These are phyloP conservation scores for Fusarium veterinarium DNA, from an alignment of 2,329 filamentous ascomycete species.

Conservation along the genomic window DNA sequence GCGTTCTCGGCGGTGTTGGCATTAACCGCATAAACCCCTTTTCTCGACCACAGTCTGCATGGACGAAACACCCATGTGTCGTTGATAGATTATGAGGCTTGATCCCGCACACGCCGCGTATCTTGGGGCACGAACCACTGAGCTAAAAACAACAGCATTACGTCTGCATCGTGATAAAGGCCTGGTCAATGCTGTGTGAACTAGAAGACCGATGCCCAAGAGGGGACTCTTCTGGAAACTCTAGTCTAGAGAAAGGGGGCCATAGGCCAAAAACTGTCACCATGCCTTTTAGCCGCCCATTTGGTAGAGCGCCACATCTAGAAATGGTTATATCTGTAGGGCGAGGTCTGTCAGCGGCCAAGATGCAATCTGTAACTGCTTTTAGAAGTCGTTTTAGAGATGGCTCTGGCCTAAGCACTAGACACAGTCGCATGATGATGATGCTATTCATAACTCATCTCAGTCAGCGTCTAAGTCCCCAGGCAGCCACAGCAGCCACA, in stretches of 20 bases:
- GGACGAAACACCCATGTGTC: conserved; percentile 31
- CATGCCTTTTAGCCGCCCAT: conserved; percentile 2
- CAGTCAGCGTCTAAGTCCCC: neutral
- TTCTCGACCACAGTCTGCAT: conserved; percentile 15
- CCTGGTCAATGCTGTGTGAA: conserved; percentile 33
- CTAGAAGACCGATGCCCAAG: conserved; percentile 10
- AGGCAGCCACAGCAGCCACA: conserved; percentile 23
- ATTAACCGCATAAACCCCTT: conserved; percentile 35
- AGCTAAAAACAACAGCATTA: conserved; percentile 33
- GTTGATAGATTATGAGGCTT: conserved; percentile 32
- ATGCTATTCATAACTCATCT: neutral
- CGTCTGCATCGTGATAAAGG: conserved; percentile 29
- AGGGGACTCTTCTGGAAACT: conserved; percentile 30
- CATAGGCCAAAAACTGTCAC: neutral
- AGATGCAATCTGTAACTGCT: neutral
- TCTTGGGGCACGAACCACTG: conserved; percentile 18
- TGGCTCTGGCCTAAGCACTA: neutral
- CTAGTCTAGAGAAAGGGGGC: conserved; percentile 10
- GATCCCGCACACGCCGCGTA: conserved; percentile 29
- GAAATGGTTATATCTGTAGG: conserved; percentile 11
- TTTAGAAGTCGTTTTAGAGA: neutral
- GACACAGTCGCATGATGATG: neutral
- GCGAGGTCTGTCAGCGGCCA: neutral
- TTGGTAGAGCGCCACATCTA: conserved; percentile 24
- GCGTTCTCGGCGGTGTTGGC: conserved; percentile 9